Percentiles rank a stretch among this genome's conserved stretches.
These are phyloP conservation scores for Corchorus olitorius DNA, from an alignment of 345 rosid genomes.

Conservation along the genomic window DNA sequence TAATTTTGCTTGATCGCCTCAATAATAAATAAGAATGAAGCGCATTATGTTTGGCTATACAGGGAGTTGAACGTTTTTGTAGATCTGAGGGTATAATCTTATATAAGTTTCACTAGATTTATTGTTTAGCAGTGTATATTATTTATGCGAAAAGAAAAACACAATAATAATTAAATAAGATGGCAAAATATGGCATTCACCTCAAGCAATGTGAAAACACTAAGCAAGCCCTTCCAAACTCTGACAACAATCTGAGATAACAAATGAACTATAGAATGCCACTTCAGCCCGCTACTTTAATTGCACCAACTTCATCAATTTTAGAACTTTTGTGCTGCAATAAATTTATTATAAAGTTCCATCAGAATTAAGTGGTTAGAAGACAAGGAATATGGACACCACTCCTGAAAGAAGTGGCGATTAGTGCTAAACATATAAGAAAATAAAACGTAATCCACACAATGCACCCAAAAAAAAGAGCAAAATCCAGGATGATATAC, in stretches of 20 bases:
- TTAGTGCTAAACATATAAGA: background rate
- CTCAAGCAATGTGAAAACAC: constrained; percentile 45
- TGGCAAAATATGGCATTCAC: constrained; percentile 40
- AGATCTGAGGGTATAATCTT: background rate
- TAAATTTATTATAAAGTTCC: constrained; percentile 14
- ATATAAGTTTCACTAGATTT: background rate
- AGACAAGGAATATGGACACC: background rate
- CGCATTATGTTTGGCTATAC: background rate
- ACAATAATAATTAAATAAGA: background rate
- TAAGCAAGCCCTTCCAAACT: constrained; percentile 55
- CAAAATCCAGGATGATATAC: constrained; percentile 10
- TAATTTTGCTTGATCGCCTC: background rate
- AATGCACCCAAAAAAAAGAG: background rate
- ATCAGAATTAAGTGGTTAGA: constrained; percentile 20
- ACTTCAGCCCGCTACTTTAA: constrained; percentile 85
- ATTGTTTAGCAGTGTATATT: background rate
- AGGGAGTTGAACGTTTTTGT: background rate
- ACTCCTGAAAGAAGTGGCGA: constrained; percentile 15
- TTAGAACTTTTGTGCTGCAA: constrained; percentile 90
- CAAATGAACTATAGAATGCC: constrained; percentile 32
- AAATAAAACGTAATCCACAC: background rate
- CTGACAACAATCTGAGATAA: constrained; percentile 45
- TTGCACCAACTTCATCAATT: constrained; percentile 85
- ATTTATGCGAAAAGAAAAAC: background rate
- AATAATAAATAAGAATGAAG: background rate